Percentiles rank a stretch among this genome's conserved stretches.
Conservation (phyloP, 1,284 basidiomycete genomes). For the Ustanciosporium gigantosporum region DNA sequence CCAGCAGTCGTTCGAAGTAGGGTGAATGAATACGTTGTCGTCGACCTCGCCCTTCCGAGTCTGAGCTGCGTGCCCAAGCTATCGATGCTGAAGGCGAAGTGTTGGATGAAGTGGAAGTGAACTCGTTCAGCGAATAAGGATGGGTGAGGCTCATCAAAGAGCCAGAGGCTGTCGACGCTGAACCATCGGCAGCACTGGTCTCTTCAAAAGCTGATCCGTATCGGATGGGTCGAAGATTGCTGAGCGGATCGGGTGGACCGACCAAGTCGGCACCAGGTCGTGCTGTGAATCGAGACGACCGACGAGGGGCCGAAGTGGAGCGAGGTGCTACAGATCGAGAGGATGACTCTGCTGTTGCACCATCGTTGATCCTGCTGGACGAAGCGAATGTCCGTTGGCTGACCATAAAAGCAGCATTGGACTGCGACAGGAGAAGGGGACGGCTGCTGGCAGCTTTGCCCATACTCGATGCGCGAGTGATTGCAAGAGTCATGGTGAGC, state of each 20-base stretch:
- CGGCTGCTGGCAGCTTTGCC: too few relatives aligned
- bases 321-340: not conserved
- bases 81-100: not conserved
- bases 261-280: constrained; percentile 41
- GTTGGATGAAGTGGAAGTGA: constrained; percentile 8
- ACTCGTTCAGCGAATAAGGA: constrained; percentile 56
- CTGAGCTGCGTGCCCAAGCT: not conserved
- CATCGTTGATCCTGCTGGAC: too few relatives aligned
- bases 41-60: not conserved
- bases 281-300: constrained; percentile 27
- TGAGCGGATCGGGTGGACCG: constrained; percentile 52
- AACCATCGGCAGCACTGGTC: constrained; percentile 1
- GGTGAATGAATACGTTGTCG: constrained; percentile 6
- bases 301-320: constrained; percentile 1
- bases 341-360: too few relatives aligned
- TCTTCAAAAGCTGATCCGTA: constrained; percentile 46
- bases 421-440: too few relatives aligned
- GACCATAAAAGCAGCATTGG: too few relatives aligned
- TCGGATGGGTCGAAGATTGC: constrained; percentile 54
- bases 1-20: constrained; percentile 38
- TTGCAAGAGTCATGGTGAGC: too few relatives aligned
- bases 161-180: constrained; percentile 3
- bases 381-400: not conserved
- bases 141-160: constrained; percentile 30
- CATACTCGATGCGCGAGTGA: too few relatives aligned